Evolutionary conservation across 2,329 filamentous ascomycete genomes (phyloP), one percentile per base, ranked within the genome.

Genomic region (Fusarium protoensiforme): DNA sequence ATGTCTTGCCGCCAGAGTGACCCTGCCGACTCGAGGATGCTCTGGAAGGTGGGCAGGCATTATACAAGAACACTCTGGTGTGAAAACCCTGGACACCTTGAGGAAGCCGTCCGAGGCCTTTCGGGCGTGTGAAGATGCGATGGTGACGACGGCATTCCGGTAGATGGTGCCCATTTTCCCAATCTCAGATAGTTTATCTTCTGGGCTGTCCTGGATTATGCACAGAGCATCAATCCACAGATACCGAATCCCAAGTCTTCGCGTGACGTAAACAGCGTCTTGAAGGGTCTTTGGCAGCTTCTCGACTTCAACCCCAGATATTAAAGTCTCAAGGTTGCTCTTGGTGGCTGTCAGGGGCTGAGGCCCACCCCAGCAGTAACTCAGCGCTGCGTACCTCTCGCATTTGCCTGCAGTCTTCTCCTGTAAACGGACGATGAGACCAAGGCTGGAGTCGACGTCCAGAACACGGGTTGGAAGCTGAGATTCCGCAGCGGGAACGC

Each of bases 21-120:
- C 51, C 3, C 0, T 16, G 4, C 51, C 51, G 5, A 56, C n/a
- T 7, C n/a, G 51, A 29, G 29, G 29, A 2, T 56, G 8, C n/a
- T 20, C 7, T 2, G 31, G 51, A 13, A 56, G 20, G 3, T 33
- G 13, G 18, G 36, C 31, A 3, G 51, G 51, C 7, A 56, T 33
- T 29, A 5, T 35, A 13, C 51, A 56, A 4, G 31, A 24, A 8
- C 13, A 16, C 16, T 29, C 13, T 8, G n/a, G 29, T 5, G 9
- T 36, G 13, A 24, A 7, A 16, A 22, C 31, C 14, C 2, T 35
- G 13, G 7, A 1, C 6, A 33, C 7, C 16, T 14, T 61, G n/a
- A 65, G 46, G 20, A 61, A 65, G 4, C 63, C 57, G 14, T 65
- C 63, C 8, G 57, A 65, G 18, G 63, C 63, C 35, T 57, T 56